These are phyloP conservation scores for Nannizzia gypsea DNA, from an alignment of 2,329 filamentous ascomycete genomes.

Conservation along the genomic window DNA sequence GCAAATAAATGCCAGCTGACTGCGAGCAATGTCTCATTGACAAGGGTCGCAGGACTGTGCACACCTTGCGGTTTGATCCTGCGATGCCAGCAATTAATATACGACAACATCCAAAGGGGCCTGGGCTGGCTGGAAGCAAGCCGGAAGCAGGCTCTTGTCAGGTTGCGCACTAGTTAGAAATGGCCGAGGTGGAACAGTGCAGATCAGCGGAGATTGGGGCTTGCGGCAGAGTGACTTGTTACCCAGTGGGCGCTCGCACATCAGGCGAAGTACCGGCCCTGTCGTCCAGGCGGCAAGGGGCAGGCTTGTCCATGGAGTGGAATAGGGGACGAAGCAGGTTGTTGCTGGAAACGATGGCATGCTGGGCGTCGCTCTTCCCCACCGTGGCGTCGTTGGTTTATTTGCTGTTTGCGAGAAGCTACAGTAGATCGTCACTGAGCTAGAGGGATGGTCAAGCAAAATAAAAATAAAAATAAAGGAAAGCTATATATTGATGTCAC, in stretches of 20 bases:
- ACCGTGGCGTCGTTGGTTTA: slow-evolving; percentile 4
- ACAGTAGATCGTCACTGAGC: neutral
- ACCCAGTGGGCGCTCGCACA: neutral
- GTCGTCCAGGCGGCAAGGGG: neutral
- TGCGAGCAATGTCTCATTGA: neutral
- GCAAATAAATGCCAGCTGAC: neutral
- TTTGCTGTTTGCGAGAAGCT: neutral
- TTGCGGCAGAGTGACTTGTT: neutral
- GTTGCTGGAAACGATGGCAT: neutral
- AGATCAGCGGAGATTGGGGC: slow-evolving; percentile 1
- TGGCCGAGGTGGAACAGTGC: neutral
- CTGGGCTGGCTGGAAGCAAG: neutral
- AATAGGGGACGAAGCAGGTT: neutral
- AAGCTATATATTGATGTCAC: neutral
- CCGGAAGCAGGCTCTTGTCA: neutral
- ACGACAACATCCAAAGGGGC: neutral
- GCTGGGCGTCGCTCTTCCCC: slow-evolving; percentile 2
- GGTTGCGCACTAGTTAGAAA: neutral
- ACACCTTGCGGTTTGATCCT: neutral
- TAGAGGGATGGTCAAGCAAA: too few relatives aligned
- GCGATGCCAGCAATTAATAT: neutral
- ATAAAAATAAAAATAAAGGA: too few relatives aligned
- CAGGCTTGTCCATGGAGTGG: neutral
- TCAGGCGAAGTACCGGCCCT: neutral
- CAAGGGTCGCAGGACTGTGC: neutral